A percentile compares a stretch with the other conserved stretches of the same genome.
phyloP scores from a whole-genome alignment of 2,329 filamentous ascomycete genomes.

The Stagonosporopsis cucurbitacearum region DNA sequence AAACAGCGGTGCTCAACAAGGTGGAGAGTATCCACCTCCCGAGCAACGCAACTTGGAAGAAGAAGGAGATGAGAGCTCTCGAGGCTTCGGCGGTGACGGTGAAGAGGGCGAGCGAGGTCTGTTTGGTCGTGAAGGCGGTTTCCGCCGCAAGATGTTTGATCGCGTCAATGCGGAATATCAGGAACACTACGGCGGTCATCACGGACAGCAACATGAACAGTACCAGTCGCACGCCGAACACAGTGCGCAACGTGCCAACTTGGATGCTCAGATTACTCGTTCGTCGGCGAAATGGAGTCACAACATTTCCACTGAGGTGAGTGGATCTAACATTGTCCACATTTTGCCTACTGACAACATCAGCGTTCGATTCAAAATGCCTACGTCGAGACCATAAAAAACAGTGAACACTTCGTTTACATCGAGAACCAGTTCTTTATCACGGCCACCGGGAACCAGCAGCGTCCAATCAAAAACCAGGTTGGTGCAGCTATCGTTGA shows the following conservation, averaged over 20 bases:
- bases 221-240: slow-evolving; percentile 42
- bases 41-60: slow-evolving; percentile 46
- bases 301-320: slow-evolving; percentile 62
- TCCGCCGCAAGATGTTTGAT: slow-evolving; percentile 40
- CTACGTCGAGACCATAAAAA: slow-evolving; percentile 74
- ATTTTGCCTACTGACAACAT: slow-evolving; percentile 9
- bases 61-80: slow-evolving; percentile 45
- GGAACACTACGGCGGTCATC: slow-evolving; percentile 31
- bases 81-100: slow-evolving; percentile 44
- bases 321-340: slow-evolving; percentile 12
- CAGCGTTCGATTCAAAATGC: slow-evolving; percentile 84
- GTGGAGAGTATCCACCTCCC: slow-evolving; percentile 51
- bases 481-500: slow-evolving; percentile 81
- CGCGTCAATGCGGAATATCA: slow-evolving; percentile 36
- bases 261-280: slow-evolving; percentile 48
- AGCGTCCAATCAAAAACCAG: slow-evolving; percentile 76
- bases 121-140: slow-evolving; percentile 34
- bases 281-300: slow-evolving; percentile 64
- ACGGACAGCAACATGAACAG: slow-evolving; percentile 20
- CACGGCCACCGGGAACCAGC: slow-evolving; percentile 74
- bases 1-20: slow-evolving; percentile 41
- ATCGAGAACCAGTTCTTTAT: slow-evolving; percentile 92
- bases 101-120: slow-evolving; percentile 43
- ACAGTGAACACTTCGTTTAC: slow-evolving; percentile 75
- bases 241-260: slow-evolving; percentile 36